phyloP scores from a whole-genome alignment of 768 basidiomycete genomes.

The Trametes cingulata region DNA sequence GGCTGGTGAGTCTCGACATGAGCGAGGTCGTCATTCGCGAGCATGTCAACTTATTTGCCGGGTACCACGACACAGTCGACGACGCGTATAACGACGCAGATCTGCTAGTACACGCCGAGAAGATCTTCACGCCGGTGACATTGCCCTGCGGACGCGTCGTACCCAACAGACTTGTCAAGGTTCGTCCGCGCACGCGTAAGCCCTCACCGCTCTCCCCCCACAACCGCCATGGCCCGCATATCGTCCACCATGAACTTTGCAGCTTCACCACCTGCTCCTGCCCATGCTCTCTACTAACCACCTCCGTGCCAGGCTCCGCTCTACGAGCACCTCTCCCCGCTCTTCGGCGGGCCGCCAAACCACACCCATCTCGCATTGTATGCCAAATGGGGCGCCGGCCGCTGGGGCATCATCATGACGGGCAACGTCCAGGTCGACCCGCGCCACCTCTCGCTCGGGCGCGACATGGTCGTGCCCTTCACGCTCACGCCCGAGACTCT shows the following conservation, averaged over 20 bases:
- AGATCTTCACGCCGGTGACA: conserved; percentile 19
- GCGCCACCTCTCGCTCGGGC: conserved; percentile 67
- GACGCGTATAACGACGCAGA: not conserved
- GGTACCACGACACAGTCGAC: not conserved
- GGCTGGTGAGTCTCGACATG: not conserved
- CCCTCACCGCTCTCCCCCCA: no score
- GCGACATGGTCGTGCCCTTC: conserved; percentile 65
- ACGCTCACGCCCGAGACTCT: conserved; percentile 44
- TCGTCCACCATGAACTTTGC: no score
- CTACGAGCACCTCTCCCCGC: conserved; percentile 77
- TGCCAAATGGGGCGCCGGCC: conserved; percentile 66
- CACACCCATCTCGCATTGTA: conserved; percentile 65
- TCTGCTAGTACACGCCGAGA: not conserved
- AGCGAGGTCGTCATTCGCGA: not conserved
- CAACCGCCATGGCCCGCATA: no score
- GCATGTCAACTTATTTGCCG: not conserved
- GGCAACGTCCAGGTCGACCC: conserved; percentile 77
- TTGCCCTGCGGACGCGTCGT: conserved; percentile 31
- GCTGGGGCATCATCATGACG: conserved; percentile 88
- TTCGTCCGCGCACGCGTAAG: conserved; percentile 29
- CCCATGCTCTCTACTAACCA: not conserved
- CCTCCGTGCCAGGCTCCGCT: conserved; percentile 75
- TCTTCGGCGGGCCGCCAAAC: conserved; percentile 75
- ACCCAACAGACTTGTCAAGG: conserved; percentile 51
- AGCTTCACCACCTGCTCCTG: no score